Evolutionary conservation across 1,284 basidiomycete species (phyloP).

Genomic region (Cutaneotrichosporon sp.): DNA sequence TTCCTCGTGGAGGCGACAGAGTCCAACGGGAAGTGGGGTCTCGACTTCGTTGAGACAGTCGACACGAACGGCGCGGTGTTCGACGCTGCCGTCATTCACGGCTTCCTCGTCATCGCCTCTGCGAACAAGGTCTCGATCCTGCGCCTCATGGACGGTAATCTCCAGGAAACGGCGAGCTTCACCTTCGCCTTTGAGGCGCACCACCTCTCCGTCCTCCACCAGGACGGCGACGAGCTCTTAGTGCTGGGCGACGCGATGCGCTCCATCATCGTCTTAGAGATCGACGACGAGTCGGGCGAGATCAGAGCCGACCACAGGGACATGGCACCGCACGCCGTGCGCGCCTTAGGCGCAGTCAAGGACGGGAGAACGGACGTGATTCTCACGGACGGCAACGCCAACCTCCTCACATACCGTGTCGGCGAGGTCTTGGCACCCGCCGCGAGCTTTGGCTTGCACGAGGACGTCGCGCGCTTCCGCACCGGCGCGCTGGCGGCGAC

Average conservation of each 20-base stretch:
- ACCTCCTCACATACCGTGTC: slow-evolving; percentile 64
- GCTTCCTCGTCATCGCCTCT: slow-evolving; percentile 63
- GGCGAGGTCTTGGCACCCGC: slow-evolving; percentile 47
- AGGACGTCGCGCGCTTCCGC: slow-evolving; percentile 53
- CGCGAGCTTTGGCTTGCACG: slow-evolving; percentile 55
- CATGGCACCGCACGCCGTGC: slow-evolving; percentile 68
- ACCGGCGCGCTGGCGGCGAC: slow-evolving; percentile 37
- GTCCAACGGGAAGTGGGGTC: slow-evolving; percentile 20
- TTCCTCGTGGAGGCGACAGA: slow-evolving; percentile 34
- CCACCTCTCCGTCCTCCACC: slow-evolving; percentile 55
- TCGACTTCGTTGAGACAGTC: slow-evolving; percentile 27
- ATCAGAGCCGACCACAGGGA: slow-evolving; percentile 71
- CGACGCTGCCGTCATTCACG: slow-evolving; percentile 37
- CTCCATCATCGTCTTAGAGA: slow-evolving; percentile 71
- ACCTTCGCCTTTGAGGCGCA: slow-evolving; percentile 76
- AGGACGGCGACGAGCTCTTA: slow-evolving; percentile 56
- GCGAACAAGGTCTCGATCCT: slow-evolving; percentile 61
- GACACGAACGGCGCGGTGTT: slow-evolving; percentile 26
- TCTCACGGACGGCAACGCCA: slow-evolving; percentile 58
- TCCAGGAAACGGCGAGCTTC: slow-evolving; percentile 63
- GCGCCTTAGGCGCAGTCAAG: slow-evolving; percentile 47
- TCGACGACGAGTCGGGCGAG: slow-evolving; percentile 55
- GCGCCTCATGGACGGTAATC: slow-evolving; percentile 19
- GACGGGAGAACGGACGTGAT: slow-evolving; percentile 63
- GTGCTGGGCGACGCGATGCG: slow-evolving; percentile 76